Evolutionary conservation across 2,329 filamentous ascomycete species (phyloP).

Genomic region (Hymenoscyphus albidus): DNA sequence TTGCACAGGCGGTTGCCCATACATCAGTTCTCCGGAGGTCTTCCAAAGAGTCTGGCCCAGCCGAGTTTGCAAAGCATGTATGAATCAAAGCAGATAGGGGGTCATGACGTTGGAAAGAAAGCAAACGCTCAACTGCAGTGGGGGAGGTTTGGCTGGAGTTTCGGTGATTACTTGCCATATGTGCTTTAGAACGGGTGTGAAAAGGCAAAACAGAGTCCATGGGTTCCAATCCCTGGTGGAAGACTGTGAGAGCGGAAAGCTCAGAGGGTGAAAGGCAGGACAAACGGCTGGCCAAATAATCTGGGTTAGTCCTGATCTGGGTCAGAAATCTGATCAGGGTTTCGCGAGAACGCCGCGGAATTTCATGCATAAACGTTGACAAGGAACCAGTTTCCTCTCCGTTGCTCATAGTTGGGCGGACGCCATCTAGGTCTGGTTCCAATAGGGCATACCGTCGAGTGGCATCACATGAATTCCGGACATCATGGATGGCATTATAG

Average conservation of each 20-base stretch:
- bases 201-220: conserved; percentile 79
- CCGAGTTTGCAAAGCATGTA: conserved; percentile 83
- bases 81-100: conserved; percentile 80
- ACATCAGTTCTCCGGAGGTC: conserved; percentile 75
- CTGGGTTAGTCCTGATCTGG: conserved; percentile 78
- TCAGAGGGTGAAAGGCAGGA: conserved; percentile 72
- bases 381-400: conserved; percentile 43
- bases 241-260: conserved; percentile 71
- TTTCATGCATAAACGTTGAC: conserved; percentile 63
- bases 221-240: conserved; percentile 74
- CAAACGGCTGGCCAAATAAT: conserved; percentile 81
- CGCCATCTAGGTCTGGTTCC: conserved; percentile 66
- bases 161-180: conserved; percentile 46
- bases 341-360: conserved; percentile 71
- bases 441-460: conserved; percentile 66
- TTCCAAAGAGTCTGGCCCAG: conserved; percentile 76
- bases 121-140: conserved; percentile 73
- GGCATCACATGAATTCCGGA: conserved; percentile 72
- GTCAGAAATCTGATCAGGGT: conserved; percentile 76
- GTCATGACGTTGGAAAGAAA: conserved; percentile 87
- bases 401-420: conserved; percentile 33
- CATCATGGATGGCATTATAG: conserved; percentile 75
- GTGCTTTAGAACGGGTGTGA: conserved; percentile 47
- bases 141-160: conserved; percentile 46
- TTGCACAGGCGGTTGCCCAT: conserved; percentile 85